phyloP scores from a whole-genome alignment of 257 asterid species.

The Echites panduratus region DNA sequence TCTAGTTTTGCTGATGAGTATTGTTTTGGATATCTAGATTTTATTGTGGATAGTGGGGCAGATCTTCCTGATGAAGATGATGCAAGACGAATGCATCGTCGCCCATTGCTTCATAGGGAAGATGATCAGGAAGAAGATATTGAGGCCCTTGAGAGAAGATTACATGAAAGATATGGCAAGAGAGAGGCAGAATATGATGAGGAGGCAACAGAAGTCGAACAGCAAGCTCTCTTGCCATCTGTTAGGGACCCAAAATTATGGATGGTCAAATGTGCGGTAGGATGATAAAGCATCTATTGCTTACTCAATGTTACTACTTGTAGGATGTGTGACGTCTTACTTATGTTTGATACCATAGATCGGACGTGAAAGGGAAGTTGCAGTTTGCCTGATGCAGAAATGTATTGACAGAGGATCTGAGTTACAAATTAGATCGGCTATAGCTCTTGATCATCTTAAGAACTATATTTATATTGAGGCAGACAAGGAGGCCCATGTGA shows the following conservation, averaged over 20 bases:
- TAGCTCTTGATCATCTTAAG: conserved; percentile 93
- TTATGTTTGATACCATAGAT: conserved; percentile 35
- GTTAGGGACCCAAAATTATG: conserved; percentile 94
- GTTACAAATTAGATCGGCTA: conserved; percentile 78
- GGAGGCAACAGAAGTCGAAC: conserved; percentile 94
- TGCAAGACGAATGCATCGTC: conserved; percentile 55
- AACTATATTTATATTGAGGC: conserved; percentile 81
- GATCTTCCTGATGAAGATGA: conserved; percentile 79
- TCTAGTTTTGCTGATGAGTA: not conserved
- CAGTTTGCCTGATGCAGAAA: conserved; percentile 94
- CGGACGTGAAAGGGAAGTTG: conserved; percentile 95
- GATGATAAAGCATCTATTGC: conserved; percentile 14
- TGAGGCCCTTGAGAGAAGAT: conserved; percentile 67
- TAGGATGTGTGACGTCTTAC: conserved; percentile 3
- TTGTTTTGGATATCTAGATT: conserved; percentile 43
- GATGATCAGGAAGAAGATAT: conserved; percentile 84
- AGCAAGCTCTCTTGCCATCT: conserved; percentile 93
- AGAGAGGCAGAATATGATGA: conserved; percentile 73
- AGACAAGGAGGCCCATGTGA: conserved; percentile 95
- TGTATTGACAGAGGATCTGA: conserved; percentile 79
- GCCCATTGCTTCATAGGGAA: conserved; percentile 74
- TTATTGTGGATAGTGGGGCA: conserved; percentile 57
- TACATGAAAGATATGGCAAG: conserved; percentile 71
- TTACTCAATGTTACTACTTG: not conserved
- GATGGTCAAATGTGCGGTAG: conserved; percentile 99